Evolutionary conservation across 768 basidiomycete species (phyloP), one percentile per base, ranked within the genome.

Genomic region (Thelephora aurantiotincta): DNA sequence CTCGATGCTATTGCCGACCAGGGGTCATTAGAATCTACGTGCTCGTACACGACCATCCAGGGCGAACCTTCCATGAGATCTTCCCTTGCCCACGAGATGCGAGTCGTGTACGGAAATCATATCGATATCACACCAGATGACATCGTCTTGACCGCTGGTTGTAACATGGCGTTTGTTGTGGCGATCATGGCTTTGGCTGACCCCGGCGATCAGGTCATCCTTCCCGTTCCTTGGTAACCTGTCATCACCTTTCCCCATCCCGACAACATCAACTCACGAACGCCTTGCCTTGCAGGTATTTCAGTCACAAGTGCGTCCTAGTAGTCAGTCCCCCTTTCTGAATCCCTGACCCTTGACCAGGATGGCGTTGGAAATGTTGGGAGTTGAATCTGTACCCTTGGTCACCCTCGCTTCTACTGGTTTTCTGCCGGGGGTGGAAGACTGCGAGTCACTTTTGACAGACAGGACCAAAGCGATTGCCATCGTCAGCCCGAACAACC

Each of bases 401-500:
- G 64, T 67, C 12, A 77, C 77, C 4, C 57, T 63, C 16, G 63
- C 75, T 0, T 57, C 71, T 18, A 65, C 72, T 16, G 71, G 68
- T 5, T 91, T 88, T 58, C 57, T 71, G 1, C 86, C 88, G 1
- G 78, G 77, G 0, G 55, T 72, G 0, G 60, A 68, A 1, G 61
- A 65, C 7, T 79, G 78, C 46, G 65, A 62, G 12, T 55, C 58
- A 6, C 55, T 85, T 16, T 75, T 85, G 51, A 78, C 77, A 0
- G 43, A 66, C 0, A 72, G 68, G 42, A 85, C 81, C 0, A 71
- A 70, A 44, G 85, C 82, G 0, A 83, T 91, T 41, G 72, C 77
- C 3, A 72, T 91, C 1, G 78, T 88, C 33, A 75, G 82, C 0
- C 85, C 85, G 7, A 87, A 85, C 52, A 88, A 88, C 53, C 83